phyloP scores from a whole-genome alignment of 139 green algal genomes.

The Picochlorum sp. region DNA sequence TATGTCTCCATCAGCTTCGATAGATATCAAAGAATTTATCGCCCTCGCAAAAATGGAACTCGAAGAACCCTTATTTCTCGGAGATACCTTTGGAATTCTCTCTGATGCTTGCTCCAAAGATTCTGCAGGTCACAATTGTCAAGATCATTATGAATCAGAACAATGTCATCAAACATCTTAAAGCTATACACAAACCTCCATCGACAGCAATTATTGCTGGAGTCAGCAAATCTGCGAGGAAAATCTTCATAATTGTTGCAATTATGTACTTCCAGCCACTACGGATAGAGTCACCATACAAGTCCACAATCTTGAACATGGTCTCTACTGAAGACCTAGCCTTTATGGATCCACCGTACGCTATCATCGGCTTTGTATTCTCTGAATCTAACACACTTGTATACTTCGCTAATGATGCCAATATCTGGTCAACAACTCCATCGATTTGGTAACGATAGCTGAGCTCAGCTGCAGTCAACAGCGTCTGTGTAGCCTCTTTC shows the following conservation, averaged over 20 bases:
- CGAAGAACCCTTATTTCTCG: background rate
- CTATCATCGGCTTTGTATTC: slow-evolving; percentile 38
- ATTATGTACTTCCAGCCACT: slow-evolving; percentile 78
- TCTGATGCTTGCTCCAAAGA: slow-evolving; percentile 4
- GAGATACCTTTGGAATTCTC: slow-evolving; percentile 11
- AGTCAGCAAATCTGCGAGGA: slow-evolving; percentile 69
- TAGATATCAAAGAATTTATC: slow-evolving; percentile 36
- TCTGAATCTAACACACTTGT: slow-evolving; percentile 43
- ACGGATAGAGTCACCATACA: slow-evolving; percentile 74
- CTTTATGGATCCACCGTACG: slow-evolving; percentile 65
- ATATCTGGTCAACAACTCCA: slow-evolving; percentile 61
- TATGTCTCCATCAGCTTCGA: slow-evolving; percentile 29
- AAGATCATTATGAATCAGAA: no score
- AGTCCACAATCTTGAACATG: slow-evolving; percentile 68
- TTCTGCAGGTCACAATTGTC: slow-evolving; percentile 5
- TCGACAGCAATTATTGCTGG: slow-evolving; percentile 25
- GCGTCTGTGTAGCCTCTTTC: slow-evolving; percentile 37
- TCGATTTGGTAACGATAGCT: slow-evolving; percentile 45
- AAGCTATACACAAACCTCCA: background rate
- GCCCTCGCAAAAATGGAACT: slow-evolving; percentile 27
- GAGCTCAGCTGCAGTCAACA: slow-evolving; percentile 46
- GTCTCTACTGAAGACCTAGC: slow-evolving; percentile 58
- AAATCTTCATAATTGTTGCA: slow-evolving; percentile 73
- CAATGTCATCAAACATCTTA: background rate
- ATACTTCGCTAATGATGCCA: slow-evolving; percentile 69